Percentiles rank a stretch among this genome's conserved stretches.
phyloP scores from a whole-genome alignment of 192 early-diverging fungal genomes.

The Coemansia asiatica region DNA sequence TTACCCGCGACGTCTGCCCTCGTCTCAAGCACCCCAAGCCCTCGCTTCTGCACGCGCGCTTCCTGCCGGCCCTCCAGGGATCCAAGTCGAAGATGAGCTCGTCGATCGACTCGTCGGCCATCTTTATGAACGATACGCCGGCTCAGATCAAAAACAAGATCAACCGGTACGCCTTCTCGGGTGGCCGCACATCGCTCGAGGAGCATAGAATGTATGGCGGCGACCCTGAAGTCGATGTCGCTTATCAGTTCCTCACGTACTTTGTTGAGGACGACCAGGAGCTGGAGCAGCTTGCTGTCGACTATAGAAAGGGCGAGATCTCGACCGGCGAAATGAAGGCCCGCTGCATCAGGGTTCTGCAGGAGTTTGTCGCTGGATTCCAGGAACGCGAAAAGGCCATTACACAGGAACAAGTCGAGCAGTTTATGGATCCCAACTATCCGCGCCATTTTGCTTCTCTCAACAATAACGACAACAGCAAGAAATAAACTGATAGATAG shows the following conservation, averaged over 20 bases:
- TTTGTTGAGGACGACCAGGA: conserved; percentile 95
- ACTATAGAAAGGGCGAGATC: conserved; percentile 82
- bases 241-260: conserved; percentile 92
- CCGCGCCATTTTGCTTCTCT: conserved; percentile 44
- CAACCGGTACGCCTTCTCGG: conserved; percentile 92
- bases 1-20: conserved; percentile 91
- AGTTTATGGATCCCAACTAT: conserved; percentile 64
- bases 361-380: conserved; percentile 74
- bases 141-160: conserved; percentile 98
- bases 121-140: conserved; percentile 89
- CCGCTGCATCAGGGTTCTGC: conserved; percentile 81
- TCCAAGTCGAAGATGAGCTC: conserved; percentile 93
- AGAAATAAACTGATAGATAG: neutral
- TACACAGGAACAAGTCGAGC: conserved; percentile 61
- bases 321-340: conserved; percentile 88
- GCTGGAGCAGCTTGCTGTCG: conserved; percentile 63
- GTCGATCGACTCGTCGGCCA: conserved; percentile 83
- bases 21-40: conserved; percentile 96
- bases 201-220: conserved; percentile 80
- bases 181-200: conserved; percentile 85
- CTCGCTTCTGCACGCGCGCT: conserved; percentile 87
- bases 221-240: conserved; percentile 92
- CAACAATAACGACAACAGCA: conserved; percentile 22
- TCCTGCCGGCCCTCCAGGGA: conserved; percentile 93
- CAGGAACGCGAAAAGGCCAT: conserved; percentile 69